Conservation (phyloP, 2,329 filamentous ascomycete genomes). For the Tolypocladium pustulatum region DNA sequence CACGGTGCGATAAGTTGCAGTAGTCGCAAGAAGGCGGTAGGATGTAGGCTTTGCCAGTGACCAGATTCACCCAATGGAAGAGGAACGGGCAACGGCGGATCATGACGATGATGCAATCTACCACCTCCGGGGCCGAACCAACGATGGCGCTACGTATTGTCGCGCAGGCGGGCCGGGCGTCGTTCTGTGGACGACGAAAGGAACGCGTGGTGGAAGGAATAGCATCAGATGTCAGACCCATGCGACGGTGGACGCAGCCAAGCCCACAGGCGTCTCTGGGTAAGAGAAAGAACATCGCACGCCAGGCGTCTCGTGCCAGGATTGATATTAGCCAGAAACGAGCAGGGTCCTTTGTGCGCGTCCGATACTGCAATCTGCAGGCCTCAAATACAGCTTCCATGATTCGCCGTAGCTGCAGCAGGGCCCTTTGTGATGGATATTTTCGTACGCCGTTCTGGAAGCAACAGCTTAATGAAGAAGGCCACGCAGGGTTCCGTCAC, state of each 20-base stretch:
- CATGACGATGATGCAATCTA: not conserved
- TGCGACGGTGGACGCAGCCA: not conserved
- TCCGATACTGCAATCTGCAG: not conserved
- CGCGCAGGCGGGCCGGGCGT: not conserved
- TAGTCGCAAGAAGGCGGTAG: not conserved
- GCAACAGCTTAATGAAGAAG: not conserved
- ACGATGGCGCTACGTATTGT: not conserved
- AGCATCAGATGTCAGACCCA: not conserved
- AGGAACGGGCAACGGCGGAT: not conserved
- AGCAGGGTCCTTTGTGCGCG: not conserved
- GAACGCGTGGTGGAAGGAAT: not conserved
- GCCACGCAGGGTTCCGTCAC: not conserved
- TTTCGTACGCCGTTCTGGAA: not conserved
- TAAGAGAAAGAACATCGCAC: not conserved
- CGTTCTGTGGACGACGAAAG: not conserved
- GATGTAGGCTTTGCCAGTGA: not conserved
- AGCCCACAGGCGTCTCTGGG: no score
- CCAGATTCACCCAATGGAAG: not conserved
- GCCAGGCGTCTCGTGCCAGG: not conserved
- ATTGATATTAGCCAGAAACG: not conserved
- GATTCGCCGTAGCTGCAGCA: not conserved
- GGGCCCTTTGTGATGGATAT: not conserved
- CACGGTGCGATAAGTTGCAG: not conserved
- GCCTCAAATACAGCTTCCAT: not conserved
- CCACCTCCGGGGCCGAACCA: not conserved